Evolutionary conservation across 2,329 filamentous ascomycete genomes (phyloP).

Genomic region (Cytospora mali): DNA sequence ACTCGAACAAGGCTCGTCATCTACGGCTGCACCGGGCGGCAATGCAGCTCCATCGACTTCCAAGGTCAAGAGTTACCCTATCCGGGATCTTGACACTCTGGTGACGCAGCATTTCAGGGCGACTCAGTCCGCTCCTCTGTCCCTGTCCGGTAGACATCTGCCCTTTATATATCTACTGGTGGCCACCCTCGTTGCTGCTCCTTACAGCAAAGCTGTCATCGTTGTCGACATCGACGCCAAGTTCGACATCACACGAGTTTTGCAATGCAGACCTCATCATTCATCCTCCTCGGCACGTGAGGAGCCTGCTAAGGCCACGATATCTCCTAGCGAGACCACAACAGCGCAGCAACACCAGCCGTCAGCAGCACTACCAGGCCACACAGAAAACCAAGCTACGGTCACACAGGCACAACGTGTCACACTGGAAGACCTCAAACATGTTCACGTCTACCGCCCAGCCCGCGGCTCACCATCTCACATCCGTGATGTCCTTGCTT

Average conservation of each 20-base stretch:
- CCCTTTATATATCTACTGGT: slow-evolving; percentile 60
- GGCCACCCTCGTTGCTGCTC: slow-evolving; percentile 52
- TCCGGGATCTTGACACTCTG: slow-evolving; percentile 52
- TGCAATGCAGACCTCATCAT: slow-evolving; percentile 32
- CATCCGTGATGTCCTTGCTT: slow-evolving; percentile 40
- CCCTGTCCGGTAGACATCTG: slow-evolving; percentile 55
- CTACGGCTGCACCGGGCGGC: slow-evolving; percentile 24
- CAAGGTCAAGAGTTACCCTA: slow-evolving; percentile 37
- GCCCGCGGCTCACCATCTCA: slow-evolving; percentile 34
- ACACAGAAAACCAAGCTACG: neutral
- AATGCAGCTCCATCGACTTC: slow-evolving; percentile 12
- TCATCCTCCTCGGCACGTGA: slow-evolving; percentile 9
- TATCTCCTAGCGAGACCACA: neutral
- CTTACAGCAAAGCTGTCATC: slow-evolving; percentile 51
- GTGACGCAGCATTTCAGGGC: slow-evolving; percentile 50
- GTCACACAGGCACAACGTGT: slow-evolving; percentile 22
- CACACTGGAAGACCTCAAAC: slow-evolving; percentile 44
- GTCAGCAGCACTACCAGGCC: neutral
- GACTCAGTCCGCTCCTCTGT: slow-evolving; percentile 50
- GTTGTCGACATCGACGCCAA: slow-evolving; percentile 58
- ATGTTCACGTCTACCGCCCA: slow-evolving; percentile 54
- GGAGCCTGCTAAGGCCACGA: neutral
- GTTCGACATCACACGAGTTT: slow-evolving; percentile 56
- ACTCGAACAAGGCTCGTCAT: slow-evolving; percentile 10
- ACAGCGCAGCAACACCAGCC: slow-evolving; percentile 1